Percentiles rank a stretch among this genome's conserved stretches.
Evolutionary conservation across 2,329 filamentous ascomycete species (phyloP).

Genomic region (Coniochaeta sp.): DNA sequence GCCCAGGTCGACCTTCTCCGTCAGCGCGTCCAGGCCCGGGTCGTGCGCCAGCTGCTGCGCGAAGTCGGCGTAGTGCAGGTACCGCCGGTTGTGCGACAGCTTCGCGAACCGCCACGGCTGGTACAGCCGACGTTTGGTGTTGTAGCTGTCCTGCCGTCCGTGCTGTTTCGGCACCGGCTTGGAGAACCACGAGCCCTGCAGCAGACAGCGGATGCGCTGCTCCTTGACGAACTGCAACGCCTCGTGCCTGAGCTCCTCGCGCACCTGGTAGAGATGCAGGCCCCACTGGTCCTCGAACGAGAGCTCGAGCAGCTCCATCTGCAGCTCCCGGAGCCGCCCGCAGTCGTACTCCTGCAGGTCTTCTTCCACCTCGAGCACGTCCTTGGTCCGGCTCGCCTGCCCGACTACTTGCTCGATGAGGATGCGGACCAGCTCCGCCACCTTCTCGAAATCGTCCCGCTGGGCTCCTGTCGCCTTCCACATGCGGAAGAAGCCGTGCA

Average conservation of each 20-base stretch:
- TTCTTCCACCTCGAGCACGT: conserved; percentile 81
- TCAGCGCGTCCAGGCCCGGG: conserved; percentile 65
- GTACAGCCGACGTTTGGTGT: conserved; percentile 28
- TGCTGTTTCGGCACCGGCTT: conserved; percentile 28
- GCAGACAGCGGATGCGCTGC: conserved; percentile 82
- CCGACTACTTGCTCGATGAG: conserved; percentile 86
- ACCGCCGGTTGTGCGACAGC: conserved; percentile 84
- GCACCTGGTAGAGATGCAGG: conserved; percentile 79
- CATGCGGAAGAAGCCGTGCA: conserved; percentile 82
- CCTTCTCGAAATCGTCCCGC: conserved; percentile 84
- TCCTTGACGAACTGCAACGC: conserved; percentile 95
- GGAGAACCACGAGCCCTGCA: conserved; percentile 84
- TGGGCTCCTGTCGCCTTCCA: conserved; percentile 89
- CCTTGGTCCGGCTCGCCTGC: conserved; percentile 70
- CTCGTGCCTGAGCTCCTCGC: conserved; percentile 84
- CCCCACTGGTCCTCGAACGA: conserved; percentile 96
- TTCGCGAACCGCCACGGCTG: conserved; percentile 74
- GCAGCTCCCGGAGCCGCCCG: conserved; percentile 67
- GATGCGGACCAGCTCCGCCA: conserved; percentile 84
- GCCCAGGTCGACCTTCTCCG: conserved; percentile 78
- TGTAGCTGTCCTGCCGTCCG: conserved; percentile 33
- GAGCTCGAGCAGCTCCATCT: conserved; percentile 87
- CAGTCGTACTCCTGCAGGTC: conserved; percentile 82
- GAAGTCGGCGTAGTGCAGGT: conserved; percentile 86
- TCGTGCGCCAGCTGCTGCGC: conserved; percentile 53